These are phyloP conservation scores for Papiliotrema terrestris DNA, from an alignment of 1,284 basidiomycete genomes.

Conservation along the genomic window DNA sequence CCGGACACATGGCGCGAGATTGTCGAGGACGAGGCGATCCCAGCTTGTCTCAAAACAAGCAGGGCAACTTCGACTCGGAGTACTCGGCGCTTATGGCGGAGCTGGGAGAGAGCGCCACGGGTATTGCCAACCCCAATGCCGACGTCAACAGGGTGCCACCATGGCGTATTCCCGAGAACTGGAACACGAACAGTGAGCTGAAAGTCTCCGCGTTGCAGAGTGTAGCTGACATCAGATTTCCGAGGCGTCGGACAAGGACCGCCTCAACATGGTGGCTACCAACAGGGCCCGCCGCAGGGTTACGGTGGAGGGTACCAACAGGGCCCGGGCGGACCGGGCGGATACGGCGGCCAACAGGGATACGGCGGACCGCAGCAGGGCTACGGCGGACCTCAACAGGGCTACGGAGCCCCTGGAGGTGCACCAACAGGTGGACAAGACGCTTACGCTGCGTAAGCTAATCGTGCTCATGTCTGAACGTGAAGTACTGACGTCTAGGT, in stretches of 20 bases:
- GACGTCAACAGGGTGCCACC: slow-evolving; percentile 46
- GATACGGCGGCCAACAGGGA: slow-evolving; percentile 6
- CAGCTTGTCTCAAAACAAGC: slow-evolving; percentile 48
- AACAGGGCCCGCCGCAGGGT: slow-evolving; percentile 3
- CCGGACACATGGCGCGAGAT: slow-evolving; percentile 93
- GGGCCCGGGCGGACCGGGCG: slow-evolving; percentile 6
- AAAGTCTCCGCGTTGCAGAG: neutral
- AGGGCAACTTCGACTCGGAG: slow-evolving; percentile 79
- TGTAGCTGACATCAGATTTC: slow-evolving; percentile 4
- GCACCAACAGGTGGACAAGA: slow-evolving; percentile 16
- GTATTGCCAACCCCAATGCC: slow-evolving; percentile 51
- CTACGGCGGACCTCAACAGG: neutral
- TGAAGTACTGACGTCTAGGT: slow-evolving; percentile 11
- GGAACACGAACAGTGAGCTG: slow-evolving; percentile 41
- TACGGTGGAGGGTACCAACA: slow-evolving; percentile 26
- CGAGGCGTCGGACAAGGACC: slow-evolving; percentile 7
- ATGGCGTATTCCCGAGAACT: slow-evolving; percentile 53
- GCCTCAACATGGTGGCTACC: neutral
- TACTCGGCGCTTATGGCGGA: slow-evolving; percentile 98
- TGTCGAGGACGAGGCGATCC: slow-evolving; percentile 63
- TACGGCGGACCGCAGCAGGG: no score
- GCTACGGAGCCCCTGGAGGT: slow-evolving; percentile 4
- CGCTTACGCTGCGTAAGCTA: slow-evolving; percentile 41
- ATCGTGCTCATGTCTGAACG: neutral
- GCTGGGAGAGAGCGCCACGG: slow-evolving; percentile 67